Evolutionary conservation across 2,329 filamentous ascomycete species (phyloP), one percentile per base, ranked within the genome.

Genomic region (Nothophaeocryptopus gaeumannii): DNA sequence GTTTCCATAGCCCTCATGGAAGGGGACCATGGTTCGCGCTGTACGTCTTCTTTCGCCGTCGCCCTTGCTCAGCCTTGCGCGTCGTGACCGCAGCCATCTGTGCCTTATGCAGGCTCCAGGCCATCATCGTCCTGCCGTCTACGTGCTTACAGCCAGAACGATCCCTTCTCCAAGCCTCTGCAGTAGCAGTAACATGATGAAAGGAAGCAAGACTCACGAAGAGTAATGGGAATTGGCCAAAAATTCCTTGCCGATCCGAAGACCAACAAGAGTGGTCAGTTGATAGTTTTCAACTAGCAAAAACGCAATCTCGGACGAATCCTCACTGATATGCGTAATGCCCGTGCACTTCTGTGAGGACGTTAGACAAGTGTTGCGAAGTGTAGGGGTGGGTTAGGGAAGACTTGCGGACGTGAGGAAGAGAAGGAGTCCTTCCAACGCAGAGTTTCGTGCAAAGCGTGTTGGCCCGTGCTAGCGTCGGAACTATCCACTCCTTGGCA

Each of bases 221-320:
- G 20, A 26, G 20, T 26, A 7, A 26, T 26, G 20, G 36, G 34
- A 14, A 43, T 45, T 58, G 55, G 66, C 74, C 84, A 89, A 89
- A 89, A 84, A 89, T 89, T 89, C 86, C 85, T 79, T 79, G 75
- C 74, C 81, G 80, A 78, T 77, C 79, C 78, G 76, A 76, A 78
- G 80, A 79, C 83, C 82, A 80, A 79, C 74, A 78, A 77, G 77
- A 89, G 86, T 78, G 78, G 85, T 88, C 85, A 86, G 62, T 63
- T 81, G 78, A 77, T 87, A 88, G 84, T 87, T 88, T 87, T 87
- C 85, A 88, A 88, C 84, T 87, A 89, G 86, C 86, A 89, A 89
- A 87, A 88, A 88, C 79, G 80, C 81, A 79, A 81, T 82, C 84
- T 89, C 86, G 82, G 86, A 89, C 83, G 80, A 83, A 84, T 88